phyloP scores from a whole-genome alignment of 148 eudicot genomes.

The Selenicereus undatus region DNA sequence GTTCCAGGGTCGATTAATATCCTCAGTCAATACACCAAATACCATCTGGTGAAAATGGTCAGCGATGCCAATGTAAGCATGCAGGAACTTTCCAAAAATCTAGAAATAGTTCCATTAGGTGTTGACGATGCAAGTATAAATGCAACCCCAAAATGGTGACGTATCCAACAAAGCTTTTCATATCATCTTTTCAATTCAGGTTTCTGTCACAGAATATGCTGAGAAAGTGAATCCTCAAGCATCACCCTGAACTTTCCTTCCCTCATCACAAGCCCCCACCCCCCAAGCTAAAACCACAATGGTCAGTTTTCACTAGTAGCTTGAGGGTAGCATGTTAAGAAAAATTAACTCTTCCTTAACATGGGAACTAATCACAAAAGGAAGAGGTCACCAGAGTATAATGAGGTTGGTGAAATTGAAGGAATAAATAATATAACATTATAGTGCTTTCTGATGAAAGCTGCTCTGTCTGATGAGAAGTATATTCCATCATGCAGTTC shows the following conservation, averaged over 20 bases:
- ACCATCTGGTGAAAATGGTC: neutral
- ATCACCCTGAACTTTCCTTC: neutral
- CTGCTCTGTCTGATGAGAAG: neutral
- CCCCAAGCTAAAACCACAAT: too few relatives aligned
- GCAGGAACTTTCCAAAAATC: neutral
- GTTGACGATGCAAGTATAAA: neutral
- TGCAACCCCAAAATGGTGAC: neutral
- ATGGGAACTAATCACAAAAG: neutral
- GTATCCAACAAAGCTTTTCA: neutral
- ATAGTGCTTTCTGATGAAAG: neutral
- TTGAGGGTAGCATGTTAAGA: neutral
- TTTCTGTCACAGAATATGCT: neutral
- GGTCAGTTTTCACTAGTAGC: neutral
- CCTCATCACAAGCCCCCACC: neutral
- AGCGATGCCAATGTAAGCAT: neutral
- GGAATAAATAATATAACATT: neutral
- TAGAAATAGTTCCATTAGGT: neutral
- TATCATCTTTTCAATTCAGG: neutral
- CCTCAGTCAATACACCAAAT: neutral
- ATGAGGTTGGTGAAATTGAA: neutral
- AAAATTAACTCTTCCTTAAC: neutral
- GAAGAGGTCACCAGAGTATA: neutral
- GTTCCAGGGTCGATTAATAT: neutral
- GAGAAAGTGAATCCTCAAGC: neutral
- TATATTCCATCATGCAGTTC: neutral